These are phyloP conservation scores for Scalesia atractyloides DNA, from an alignment of 129 eudicot genomes.

Conservation along the genomic window DNA sequence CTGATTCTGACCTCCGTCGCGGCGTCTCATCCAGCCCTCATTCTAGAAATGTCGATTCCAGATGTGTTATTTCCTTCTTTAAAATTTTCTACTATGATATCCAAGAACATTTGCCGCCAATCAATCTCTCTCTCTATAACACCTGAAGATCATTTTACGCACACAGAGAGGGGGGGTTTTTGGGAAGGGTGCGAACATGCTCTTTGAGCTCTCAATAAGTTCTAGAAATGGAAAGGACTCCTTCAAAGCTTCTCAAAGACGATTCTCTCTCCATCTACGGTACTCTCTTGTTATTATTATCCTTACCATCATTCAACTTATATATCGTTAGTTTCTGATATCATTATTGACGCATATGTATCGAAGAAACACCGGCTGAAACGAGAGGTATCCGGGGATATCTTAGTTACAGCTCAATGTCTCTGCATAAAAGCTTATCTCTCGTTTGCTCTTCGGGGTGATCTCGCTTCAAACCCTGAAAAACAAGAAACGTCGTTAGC, in stretches of 20 bases:
- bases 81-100: slow-evolving; percentile 22
- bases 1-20: no score
- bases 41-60: neutral
- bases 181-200: slow-evolving; percentile 66
- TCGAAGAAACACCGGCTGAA: no score
- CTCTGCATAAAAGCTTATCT: no score
- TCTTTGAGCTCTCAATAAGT: slow-evolving; percentile 54
- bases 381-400: no score
- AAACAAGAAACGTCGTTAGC: no score
- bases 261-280: slow-evolving; percentile 89
- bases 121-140: slow-evolving; percentile 3
- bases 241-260: slow-evolving; percentile 68
- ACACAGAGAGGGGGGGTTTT: slow-evolving; percentile 38
- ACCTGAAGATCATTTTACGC: neutral
- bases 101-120: slow-evolving; percentile 25
- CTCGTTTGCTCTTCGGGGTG: no score
- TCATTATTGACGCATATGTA: neutral
- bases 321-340: no score
- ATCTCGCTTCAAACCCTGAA: no score
- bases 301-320: neutral
- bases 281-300: slow-evolving; percentile 16
- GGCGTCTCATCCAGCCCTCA: no score
- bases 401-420: no score
- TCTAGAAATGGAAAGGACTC: slow-evolving; percentile 65
- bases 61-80: slow-evolving; percentile 27